Evolutionary conservation across 176 grass and related monocot species (phyloP), one percentile per base, ranked within the genome.

Genomic region (Thalia dealbata): DNA sequence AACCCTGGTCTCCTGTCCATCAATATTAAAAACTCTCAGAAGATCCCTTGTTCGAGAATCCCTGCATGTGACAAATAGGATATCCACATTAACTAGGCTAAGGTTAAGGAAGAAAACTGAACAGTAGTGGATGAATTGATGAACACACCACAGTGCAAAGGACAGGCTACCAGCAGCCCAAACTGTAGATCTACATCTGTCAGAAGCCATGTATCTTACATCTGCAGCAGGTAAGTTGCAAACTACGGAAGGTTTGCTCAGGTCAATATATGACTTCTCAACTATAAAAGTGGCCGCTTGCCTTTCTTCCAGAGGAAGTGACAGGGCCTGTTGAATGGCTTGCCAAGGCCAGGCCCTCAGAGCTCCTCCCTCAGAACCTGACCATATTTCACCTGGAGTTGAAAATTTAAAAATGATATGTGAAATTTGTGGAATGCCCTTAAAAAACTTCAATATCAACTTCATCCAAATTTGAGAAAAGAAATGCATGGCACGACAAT

Each of bases 261-360:
- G 84, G 18, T 96, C 92, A 76, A 96, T 73, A 69, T 85, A 90
- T 28, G 92, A 88, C 81, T 87, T 96, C 81, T 96, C 89, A 14
- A 96, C 86, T 66, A 92, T 48, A 75, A 96, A 82, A 21, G 87
- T 74, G 23, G 92, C 87, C 92, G 92, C 90, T 67, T 96, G 89
- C n/a, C 70, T 90, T 83, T 96, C 92, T 86, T 90, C 92, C 7
- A 72, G 78, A 46, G 82, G 73, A 6, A 92, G 64, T n/a, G 89
- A 90, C 61, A 96, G 87, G 30, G 89, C 89, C 84, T 96, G 92
- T 71, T 77, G 78, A 81, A 96, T 88, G 80, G 84, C 86, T 24
- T 96, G 87, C 66, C 91, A 92, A 75, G 92, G 92, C 92, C 92
- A 96, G 32, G 78, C 92, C 82, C 81, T 92, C 78, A 96, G 88